Evolutionary conservation across 768 basidiomycete genomes (phyloP), one percentile per base, ranked within the genome.

Genomic region (Antrodiella citrinella): DNA sequence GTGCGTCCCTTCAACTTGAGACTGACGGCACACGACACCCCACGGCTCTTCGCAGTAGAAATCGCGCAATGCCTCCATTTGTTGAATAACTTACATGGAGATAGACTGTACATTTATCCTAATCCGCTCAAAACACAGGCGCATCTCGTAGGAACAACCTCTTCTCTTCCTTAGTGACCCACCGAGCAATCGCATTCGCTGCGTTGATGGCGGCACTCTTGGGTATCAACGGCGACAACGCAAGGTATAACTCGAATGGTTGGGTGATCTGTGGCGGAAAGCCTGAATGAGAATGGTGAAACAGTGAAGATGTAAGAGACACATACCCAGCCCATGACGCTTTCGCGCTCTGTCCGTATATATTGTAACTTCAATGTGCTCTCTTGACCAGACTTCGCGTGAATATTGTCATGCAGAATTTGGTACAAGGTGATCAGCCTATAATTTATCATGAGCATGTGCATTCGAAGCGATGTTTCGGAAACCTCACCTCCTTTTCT

Each of bases 311-410:
- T 45, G 35, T 45, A 46, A n/a, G 22, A 19, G 12, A 1, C 15
- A 64, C 86, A 50, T 63, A 97, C 94, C 95, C 96, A 97, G 42
- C 91, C 95, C 73, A 98, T 80, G 22, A 95, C 82, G 49, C 84
- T 83, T 69, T 97, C 96, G 42, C 81, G 80, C 49, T 87, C 82
- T 0, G 91, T 92, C 5, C 82, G 80, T 11, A 95, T 72, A 61
- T 89, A 96, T 54, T 95, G 86, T 53, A 98, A 67, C 66, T 93
- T 94, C 54, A 95, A 71, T 0, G 86, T 76, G 2, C 78, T 77
- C 48, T 80, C 80, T 59, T 92, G 90, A 1, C 88, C 85, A 0
- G 92, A 92, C 57, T 87, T 87, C 5, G 86, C 88, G 60, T 98
- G 95, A 15, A 99, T 84, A 0, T 83, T 79, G 58, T 97, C 93